These are phyloP conservation scores for Thelephora aurantiotincta DNA, from an alignment of 768 basidiomycete species.

Conservation along the genomic window DNA sequence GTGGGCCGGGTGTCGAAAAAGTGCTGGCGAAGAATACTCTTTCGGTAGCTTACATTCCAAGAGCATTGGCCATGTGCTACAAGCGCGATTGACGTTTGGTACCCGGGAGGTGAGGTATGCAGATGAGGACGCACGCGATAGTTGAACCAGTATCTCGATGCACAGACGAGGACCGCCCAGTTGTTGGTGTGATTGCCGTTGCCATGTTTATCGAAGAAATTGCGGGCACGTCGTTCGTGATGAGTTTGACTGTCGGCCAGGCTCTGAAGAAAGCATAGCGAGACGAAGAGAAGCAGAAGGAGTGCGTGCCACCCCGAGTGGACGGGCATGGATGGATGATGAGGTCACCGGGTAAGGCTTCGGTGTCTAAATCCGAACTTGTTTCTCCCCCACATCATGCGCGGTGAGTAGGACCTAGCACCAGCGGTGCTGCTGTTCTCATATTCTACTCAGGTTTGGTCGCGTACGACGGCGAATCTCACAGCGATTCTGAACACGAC, in stretches of 20 bases:
- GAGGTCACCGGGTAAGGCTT: background rate
- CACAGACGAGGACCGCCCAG: conserved; percentile 94
- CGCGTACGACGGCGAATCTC: conserved; percentile 51
- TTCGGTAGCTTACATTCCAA: conserved; percentile 66
- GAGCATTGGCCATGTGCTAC: conserved; percentile 98
- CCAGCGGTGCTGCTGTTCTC: background rate
- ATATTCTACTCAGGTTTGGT: conserved; percentile 34
- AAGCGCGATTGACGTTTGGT: background rate
- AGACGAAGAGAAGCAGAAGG: background rate
- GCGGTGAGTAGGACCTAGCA: background rate
- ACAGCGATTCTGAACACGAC: conserved; percentile 37
- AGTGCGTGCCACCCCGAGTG: too few species aligned
- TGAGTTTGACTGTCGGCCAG: background rate
- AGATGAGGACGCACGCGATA: conserved; percentile 58
- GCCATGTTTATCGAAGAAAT: background rate
- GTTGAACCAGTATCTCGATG: conserved; percentile 97
- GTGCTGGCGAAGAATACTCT: background rate
- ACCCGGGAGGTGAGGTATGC: background rate
- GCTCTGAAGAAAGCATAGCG: background rate
- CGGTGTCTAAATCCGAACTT: background rate
- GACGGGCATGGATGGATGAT: too few species aligned
- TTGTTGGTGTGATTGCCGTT: conserved; percentile 69
- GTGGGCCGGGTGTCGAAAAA: background rate
- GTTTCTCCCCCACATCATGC: background rate
- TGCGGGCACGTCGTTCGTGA: background rate